These are phyloP conservation scores for Mortierella sp. DNA, from an alignment of 371 early-diverging fungal genomes.

Conservation along the genomic window DNA sequence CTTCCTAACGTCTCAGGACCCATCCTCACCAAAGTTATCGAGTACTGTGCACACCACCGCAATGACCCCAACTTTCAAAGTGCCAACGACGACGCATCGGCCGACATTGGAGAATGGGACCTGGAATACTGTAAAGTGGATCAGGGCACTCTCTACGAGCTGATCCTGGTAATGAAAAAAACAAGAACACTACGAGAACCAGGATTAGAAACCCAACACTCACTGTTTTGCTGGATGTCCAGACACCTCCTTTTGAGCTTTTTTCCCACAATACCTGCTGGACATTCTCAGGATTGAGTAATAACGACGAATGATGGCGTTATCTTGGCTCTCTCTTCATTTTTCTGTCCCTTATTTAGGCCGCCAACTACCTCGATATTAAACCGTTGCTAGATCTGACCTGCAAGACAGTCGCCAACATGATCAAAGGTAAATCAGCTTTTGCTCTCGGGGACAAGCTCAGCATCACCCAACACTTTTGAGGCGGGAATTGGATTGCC, in stretches of 20 bases:
- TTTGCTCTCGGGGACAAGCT: neutral
- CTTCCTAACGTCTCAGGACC: conserved; percentile 90
- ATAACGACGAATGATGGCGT: neutral
- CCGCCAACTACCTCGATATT: conserved; percentile 93
- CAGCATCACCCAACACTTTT: no score
- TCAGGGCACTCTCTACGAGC: conserved; percentile 90
- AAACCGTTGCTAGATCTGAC: conserved; percentile 84
- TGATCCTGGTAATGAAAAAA: conserved; percentile 65
- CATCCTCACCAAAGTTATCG: conserved; percentile 82
- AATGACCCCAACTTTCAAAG: conserved; percentile 65
- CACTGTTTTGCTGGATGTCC: neutral
- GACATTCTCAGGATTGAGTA: neutral
- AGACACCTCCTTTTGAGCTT: neutral
- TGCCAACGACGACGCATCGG: conserved; percentile 56
- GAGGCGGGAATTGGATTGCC: no score
- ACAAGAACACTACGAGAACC: neutral
- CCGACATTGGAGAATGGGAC: conserved; percentile 85
- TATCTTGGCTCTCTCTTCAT: neutral
- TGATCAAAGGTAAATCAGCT: conserved; percentile 75
- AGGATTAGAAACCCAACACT: neutral
- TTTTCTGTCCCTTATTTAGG: conserved; percentile 39
- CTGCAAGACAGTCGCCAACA: conserved; percentile 91
- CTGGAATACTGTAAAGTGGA: conserved; percentile 85
- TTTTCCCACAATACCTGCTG: neutral
- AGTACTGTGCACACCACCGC: conserved; percentile 87